phyloP scores from a whole-genome alignment of 2,329 filamentous ascomycete species.

The Venturia nashicola region DNA sequence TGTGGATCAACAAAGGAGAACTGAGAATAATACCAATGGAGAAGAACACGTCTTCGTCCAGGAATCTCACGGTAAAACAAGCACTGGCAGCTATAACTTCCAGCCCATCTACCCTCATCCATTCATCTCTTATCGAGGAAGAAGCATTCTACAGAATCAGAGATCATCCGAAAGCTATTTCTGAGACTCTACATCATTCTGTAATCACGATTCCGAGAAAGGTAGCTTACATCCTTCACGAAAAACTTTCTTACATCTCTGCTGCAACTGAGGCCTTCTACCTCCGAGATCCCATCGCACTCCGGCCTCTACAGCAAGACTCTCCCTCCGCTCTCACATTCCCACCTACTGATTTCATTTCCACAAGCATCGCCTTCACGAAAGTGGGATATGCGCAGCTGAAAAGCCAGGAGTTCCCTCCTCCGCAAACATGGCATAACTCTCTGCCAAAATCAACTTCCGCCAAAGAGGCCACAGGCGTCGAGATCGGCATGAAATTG shows the following conservation, averaged over 20 bases:
- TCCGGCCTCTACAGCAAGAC: slow-evolving; percentile 52
- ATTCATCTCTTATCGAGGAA: slow-evolving; percentile 63
- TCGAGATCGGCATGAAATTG: slow-evolving; percentile 77
- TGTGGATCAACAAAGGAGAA: slow-evolving; percentile 75
- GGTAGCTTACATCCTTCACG: slow-evolving; percentile 66
- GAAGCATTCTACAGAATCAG: slow-evolving; percentile 84
- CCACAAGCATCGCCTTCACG: slow-evolving; percentile 69
- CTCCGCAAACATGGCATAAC: slow-evolving; percentile 45
- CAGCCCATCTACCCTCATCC: slow-evolving; percentile 47
- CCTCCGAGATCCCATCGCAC: slow-evolving; percentile 65
- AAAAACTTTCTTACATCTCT: slow-evolving; percentile 62
- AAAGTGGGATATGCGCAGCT: slow-evolving; percentile 85
- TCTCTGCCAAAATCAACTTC: slow-evolving; percentile 25
- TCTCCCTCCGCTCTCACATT: slow-evolving; percentile 45
- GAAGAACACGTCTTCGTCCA: slow-evolving; percentile 19
- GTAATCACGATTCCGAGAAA: slow-evolving; percentile 66
- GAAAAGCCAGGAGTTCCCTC: slow-evolving; percentile 67
- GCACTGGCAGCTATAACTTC: slow-evolving; percentile 50
- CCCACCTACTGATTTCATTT: slow-evolving; percentile 66
- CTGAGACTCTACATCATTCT: slow-evolving; percentile 63
- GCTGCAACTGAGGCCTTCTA: slow-evolving; percentile 88
- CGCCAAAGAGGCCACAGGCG: slow-evolving; percentile 23
- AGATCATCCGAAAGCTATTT: slow-evolving; percentile 70
- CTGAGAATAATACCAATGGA: slow-evolving; percentile 56
- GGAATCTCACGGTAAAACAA: slow-evolving; percentile 47